phyloP scores from a whole-genome alignment of 31 red algal genomes.

The Asparagopsis taxiformis region DNA sequence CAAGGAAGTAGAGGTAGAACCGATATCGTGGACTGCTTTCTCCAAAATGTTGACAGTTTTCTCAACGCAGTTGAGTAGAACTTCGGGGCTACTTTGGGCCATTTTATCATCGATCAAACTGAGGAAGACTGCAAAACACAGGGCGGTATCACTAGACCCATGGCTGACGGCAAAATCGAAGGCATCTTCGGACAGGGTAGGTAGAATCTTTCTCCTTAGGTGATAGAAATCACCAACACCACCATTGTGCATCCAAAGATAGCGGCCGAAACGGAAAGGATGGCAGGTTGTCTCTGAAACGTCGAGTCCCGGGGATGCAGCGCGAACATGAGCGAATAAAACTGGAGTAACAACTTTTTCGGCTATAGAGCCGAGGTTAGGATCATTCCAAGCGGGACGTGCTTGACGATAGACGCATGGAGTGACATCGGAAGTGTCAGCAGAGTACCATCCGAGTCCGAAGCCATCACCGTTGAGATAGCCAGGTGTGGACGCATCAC shows the following conservation, averaged over 20 bases:
- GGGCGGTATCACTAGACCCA: conserved; percentile 72
- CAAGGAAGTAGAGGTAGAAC: conserved; percentile 59
- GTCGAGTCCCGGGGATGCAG: conserved; percentile 55
- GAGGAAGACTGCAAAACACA: conserved; percentile 89
- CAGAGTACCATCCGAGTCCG: conserved; percentile 84
- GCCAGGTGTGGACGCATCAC: conserved; percentile 61
- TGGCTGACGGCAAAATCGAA: conserved; percentile 81
- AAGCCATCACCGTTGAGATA: conserved; percentile 95
- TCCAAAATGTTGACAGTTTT: conserved; percentile 60
- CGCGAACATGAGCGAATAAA: conserved; percentile 87
- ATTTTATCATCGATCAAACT: conserved; percentile 59
- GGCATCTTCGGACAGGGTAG: conserved; percentile 26
- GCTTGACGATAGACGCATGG: conserved; percentile 85
- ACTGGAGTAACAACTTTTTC: conserved; percentile 77
- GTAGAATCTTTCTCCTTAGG: conserved; percentile 53
- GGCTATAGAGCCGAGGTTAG: conserved; percentile 76
- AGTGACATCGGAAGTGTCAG: conserved; percentile 42
- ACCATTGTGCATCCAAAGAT: conserved; percentile 87
- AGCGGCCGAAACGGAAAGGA: conserved; percentile 74
- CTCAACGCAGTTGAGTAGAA: conserved; percentile 37
- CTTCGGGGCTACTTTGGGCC: conserved; percentile 42
- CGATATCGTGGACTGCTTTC: conserved; percentile 5
- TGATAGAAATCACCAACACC: conserved; percentile 56
- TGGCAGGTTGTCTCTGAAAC: conserved; percentile 88
- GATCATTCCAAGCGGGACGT: conserved; percentile 91